phyloP scores from a whole-genome alignment of 1,284 basidiomycete genomes.

The Mycena sp. region DNA sequence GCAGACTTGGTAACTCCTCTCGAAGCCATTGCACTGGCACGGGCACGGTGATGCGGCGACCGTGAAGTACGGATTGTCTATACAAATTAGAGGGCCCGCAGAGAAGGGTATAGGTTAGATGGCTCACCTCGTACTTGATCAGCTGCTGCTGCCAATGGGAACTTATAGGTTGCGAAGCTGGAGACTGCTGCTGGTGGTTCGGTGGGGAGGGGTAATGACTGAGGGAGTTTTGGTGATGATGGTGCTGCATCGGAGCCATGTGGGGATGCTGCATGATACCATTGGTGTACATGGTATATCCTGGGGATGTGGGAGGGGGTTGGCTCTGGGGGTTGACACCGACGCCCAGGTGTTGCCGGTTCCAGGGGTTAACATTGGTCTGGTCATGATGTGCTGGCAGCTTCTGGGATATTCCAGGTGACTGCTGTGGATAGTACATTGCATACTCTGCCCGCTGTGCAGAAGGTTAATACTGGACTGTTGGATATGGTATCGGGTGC shows the following conservation, averaged over 20 bases:
- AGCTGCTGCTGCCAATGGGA: constrained; percentile 85
- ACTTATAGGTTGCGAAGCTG: constrained; percentile 71
- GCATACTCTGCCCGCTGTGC: constrained; percentile 31
- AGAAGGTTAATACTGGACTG: too few species aligned
- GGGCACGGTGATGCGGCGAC: constrained; percentile 82
- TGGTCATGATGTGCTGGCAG: constrained; percentile 76
- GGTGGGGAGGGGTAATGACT: constrained; percentile 78
- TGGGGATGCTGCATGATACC: constrained; percentile 70
- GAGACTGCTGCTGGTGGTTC: constrained; percentile 73
- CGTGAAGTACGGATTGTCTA: constrained; percentile 81
- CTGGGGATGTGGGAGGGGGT: constrained; percentile 73
- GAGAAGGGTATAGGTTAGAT: background rate
- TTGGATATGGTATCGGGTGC: too few species aligned
- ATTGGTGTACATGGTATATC: constrained; percentile 77
- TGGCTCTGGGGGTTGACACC: constrained; percentile 59
- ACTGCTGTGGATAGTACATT: constrained; percentile 85
- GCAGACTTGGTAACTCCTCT: constrained; percentile 81
- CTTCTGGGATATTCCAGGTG: constrained; percentile 80
- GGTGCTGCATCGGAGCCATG: constrained; percentile 69
- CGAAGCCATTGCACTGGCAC: constrained; percentile 82
- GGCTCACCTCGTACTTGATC: constrained; percentile 80
- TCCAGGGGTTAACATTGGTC: constrained; percentile 64
- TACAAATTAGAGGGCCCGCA: constrained; percentile 28
- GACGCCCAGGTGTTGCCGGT: constrained; percentile 67
- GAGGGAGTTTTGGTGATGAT: constrained; percentile 80